Percentiles rank a stretch among this genome's conserved stretches.
phyloP scores from a whole-genome alignment of 148 eudicot species.

The Drosera capensis region DNA sequence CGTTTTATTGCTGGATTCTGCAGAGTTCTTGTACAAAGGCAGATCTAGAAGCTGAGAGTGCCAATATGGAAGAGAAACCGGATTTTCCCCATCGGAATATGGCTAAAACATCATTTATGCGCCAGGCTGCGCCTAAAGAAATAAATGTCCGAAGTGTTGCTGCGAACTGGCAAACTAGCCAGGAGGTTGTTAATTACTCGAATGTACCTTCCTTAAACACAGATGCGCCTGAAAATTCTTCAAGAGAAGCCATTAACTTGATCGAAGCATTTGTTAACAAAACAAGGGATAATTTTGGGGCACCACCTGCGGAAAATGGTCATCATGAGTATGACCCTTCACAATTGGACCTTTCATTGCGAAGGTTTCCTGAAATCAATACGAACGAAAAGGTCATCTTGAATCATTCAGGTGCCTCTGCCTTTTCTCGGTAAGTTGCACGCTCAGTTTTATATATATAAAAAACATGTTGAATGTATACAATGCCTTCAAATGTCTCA shows the following conservation, averaged over 20 bases:
- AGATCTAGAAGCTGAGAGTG: slow-evolving; percentile 37
- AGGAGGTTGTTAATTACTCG: slow-evolving; percentile 11
- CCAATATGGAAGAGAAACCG: slow-evolving; percentile 14
- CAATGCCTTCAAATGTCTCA: background rate
- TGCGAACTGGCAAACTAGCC: slow-evolving; percentile 7
- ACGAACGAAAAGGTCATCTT: slow-evolving; percentile 29
- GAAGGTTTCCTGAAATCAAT: slow-evolving; percentile 37
- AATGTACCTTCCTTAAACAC: slow-evolving; percentile 15
- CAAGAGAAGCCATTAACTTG: slow-evolving; percentile 62
- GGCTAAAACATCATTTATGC: slow-evolving; percentile 11
- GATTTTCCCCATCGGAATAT: slow-evolving; percentile 16
- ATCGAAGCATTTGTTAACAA: slow-evolving; percentile 56
- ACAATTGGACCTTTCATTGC: slow-evolving; percentile 64
- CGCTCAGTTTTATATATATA: background rate
- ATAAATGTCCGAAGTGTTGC: slow-evolving; percentile 16
- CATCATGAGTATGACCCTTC: slow-evolving; percentile 28
- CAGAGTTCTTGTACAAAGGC: slow-evolving; percentile 86
- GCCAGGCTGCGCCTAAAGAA: slow-evolving; percentile 17
- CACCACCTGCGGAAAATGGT: slow-evolving; percentile 14
- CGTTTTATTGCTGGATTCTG: slow-evolving; percentile 12
- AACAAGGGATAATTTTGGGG: slow-evolving; percentile 12
- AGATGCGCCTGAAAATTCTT: slow-evolving; percentile 12
- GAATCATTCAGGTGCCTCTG: slow-evolving; percentile 73
- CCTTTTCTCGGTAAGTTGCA: slow-evolving; percentile 59
- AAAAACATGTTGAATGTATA: background rate